Base-by-base conservation (phyloP, 306 rosid genomes). In the Rosa multiflora region DNA sequence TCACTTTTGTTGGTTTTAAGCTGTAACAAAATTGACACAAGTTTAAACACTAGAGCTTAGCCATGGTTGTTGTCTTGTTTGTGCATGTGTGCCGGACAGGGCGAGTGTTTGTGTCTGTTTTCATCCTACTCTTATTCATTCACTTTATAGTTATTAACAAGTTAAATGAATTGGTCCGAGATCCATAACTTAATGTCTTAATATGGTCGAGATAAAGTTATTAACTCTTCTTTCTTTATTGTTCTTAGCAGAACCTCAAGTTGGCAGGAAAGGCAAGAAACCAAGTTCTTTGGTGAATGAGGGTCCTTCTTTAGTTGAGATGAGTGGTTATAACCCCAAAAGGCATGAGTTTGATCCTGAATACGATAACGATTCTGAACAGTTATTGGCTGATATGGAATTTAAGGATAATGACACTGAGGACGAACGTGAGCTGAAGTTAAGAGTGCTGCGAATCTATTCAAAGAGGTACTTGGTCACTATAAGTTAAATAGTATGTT, bases 341-440 rank as follows among this genome's bases (percentile, higher is more conserved):
- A 87, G 99, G 71, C 97, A 85, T 76, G 99, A 95, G 78, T 95
- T 95, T 51, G 98, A 95, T 87, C 87, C 97, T 70, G 99, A 93
- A 83, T 95, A 95, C 76, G 99, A 95, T 80, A 93, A 95, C 37
- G 98, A 95, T 26, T 97, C 98, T 5, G 99, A 95, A 82, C 97
- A 90, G 82, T 77, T 95, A 62, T 84, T 95, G 8, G 98, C 98
- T 43, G 97, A 95, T 85, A 95, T 95, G 99, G 99, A 95, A 80
- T 95, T 95, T 78, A 95, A 93, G 92, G 96, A 95, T 42, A 76
- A 87, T 46, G 99, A 95, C 78, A 81, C 76, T 21, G 98, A 89
- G 66, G 99, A 95, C 0, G 99, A 95, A 83, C 92, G 91, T 66
- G 98, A 95, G 72, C 85, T 95, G 79, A 93, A 95, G 82, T 75